Conservation (phyloP, 2,329 filamentous ascomycete genomes). For the Calonectria pauciramosa region DNA sequence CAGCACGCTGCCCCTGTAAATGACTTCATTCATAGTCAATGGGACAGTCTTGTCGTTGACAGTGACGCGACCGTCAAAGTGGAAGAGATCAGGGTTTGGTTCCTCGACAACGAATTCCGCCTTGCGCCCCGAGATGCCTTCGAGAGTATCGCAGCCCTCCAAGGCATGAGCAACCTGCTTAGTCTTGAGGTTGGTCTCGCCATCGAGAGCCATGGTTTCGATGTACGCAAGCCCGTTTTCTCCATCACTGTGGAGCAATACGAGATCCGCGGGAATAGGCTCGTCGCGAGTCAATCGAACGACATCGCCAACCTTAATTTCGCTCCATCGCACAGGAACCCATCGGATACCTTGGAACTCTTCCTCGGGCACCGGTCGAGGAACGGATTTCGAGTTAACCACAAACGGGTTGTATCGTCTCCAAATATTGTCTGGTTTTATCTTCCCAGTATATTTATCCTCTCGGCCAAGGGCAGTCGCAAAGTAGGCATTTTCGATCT, state of each 20-base stretch:
- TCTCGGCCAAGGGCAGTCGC: constrained; percentile 60
- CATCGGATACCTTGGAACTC: constrained; percentile 71
- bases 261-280: constrained; percentile 84
- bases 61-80: constrained; percentile 78
- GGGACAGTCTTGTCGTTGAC: constrained; percentile 72
- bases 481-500: constrained; percentile 78
- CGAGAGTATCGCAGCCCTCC: constrained; percentile 68
- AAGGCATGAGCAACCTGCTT: constrained; percentile 77
- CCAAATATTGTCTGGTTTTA: constrained; percentile 39
- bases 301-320: constrained; percentile 65
- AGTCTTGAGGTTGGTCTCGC: constrained; percentile 85
- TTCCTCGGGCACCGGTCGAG: constrained; percentile 61
- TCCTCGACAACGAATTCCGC: constrained; percentile 81
- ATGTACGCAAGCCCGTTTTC: constrained; percentile 86
- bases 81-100: constrained; percentile 83
- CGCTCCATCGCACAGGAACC: constrained; percentile 61
- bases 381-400: constrained; percentile 46
- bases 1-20: constrained; percentile 88
- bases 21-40: constrained; percentile 83
- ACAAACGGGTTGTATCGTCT: constrained; percentile 52
- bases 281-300: constrained; percentile 75
- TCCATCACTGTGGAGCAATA: constrained; percentile 82
- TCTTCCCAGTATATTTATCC: constrained; percentile 49
- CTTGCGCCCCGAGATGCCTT: constrained; percentile 65
- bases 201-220: constrained; percentile 87